Evolutionary conservation across 2,329 filamentous ascomycete species (phyloP).

Genomic region (Cladosporium sp.): DNA sequence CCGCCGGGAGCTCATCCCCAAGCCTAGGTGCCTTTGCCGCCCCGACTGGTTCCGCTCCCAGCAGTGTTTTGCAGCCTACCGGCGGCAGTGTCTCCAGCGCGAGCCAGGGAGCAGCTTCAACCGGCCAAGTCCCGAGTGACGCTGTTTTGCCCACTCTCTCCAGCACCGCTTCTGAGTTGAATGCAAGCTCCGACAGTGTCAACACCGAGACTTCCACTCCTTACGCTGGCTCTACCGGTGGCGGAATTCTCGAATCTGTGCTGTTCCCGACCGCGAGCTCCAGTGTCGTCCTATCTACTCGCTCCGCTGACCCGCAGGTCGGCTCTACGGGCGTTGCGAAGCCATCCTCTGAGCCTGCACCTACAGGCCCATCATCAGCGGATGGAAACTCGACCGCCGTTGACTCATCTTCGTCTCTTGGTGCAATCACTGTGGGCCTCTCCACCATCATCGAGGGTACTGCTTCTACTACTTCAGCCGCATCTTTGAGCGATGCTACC

Average conservation of each 20-base stretch:
- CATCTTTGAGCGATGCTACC: constrained; percentile 2
- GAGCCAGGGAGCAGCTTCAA: not conserved
- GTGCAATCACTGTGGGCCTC: constrained; percentile 30
- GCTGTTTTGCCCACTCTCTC: not conserved
- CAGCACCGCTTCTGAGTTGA: not conserved
- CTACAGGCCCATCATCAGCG: constrained; percentile 1
- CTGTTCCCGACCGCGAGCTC: constrained; percentile 10
- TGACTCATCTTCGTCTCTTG: constrained; percentile 14
- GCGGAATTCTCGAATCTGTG: constrained; percentile 1
- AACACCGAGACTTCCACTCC: not conserved
- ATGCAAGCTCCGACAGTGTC: not conserved
- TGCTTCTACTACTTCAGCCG: constrained; percentile 11
- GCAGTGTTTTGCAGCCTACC: constrained; percentile 7
- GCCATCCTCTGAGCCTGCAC: constrained; percentile 17
- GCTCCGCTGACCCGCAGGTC: constrained; percentile 13
- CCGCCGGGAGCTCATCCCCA: constrained; percentile 1
- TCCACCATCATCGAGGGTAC: constrained; percentile 26
- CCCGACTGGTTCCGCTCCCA: constrained; percentile 2
- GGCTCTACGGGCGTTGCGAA: constrained; percentile 21
- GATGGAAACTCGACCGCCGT: constrained; percentile 7
- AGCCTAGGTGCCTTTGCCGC: not conserved
- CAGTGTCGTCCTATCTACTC: not conserved
- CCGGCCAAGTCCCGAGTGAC: not conserved
- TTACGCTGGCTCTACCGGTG: constrained; percentile 15
- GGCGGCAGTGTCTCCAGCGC: not conserved